Evolutionary conservation across 306 rosid species (phyloP).

Genomic region (Gastrolobium bilobum): DNA sequence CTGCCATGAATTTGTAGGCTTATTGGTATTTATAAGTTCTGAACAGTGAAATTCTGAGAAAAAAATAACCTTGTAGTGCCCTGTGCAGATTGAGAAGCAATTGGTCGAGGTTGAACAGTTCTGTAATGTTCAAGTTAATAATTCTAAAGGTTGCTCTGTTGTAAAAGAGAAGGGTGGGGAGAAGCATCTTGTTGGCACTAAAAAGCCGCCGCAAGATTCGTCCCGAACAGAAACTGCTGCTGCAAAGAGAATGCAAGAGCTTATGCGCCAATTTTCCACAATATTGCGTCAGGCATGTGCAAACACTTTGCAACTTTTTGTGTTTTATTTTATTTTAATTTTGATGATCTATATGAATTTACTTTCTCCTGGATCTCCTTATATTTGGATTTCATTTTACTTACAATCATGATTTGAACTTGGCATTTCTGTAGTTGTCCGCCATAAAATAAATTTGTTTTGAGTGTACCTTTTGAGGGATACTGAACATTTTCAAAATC

Average conservation of each 20-base stretch:
- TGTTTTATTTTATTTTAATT: background rate
- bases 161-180: conserved; percentile 69
- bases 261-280: conserved; percentile 79
- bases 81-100: conserved; percentile 69
- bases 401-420: background rate
- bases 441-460: conserved; percentile 4
- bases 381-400: background rate
- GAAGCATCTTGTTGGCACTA: conserved; percentile 57
- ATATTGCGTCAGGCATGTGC: conserved; percentile 75
- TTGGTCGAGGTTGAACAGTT: conserved; percentile 68
- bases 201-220: conserved; percentile 69
- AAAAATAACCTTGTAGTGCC: conserved; percentile 32
- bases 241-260: conserved; percentile 86
- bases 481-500: conserved; percentile 18
- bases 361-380: conserved; percentile 17
- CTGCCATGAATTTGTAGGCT: too few relatives aligned
- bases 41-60: conserved; percentile 26
- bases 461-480: background rate
- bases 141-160: conserved; percentile 61
- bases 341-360: conserved; percentile 26
- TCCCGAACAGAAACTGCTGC: conserved; percentile 68
- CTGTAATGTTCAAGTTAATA: conserved; percentile 55
- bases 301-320: background rate
- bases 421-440: background rate
- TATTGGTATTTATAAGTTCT: conserved; percentile 19